Base-by-base conservation (phyloP, 768 basidiomycete genomes). In the Xerocomellus chrysenteron region DNA sequence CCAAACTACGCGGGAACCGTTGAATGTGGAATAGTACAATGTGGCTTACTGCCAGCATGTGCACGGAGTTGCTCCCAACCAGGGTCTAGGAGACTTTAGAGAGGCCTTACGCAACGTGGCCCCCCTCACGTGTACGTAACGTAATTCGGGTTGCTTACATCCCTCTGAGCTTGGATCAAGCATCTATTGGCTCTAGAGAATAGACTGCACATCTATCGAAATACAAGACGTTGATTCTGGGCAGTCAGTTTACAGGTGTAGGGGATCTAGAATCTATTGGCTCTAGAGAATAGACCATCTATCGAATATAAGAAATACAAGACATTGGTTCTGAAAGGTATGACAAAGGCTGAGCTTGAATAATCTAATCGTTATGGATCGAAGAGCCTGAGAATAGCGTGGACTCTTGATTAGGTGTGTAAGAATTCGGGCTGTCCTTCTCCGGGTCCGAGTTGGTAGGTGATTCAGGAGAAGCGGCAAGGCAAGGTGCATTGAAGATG, bases 401-500 rank as follows among this genome's bases (percentile, higher is more conserved):
- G 8, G 42, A 33, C 16, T n/a, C 52, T 7, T 47, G 37, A 11
- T 4, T 28, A 35, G 33, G 37, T 16, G 28, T 37, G 37, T 48
- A 62, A 12, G 48, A 16, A 19, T n/a, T 24, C 5, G 42, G 14
- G 11, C 16, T 19, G 14, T 32, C 56, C 5, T 30, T 48, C 42
- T 69, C 67, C 19, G 26, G 16, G 21, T 68, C 61, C 6, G 33
- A 40, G 8, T 50, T 44, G 6, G 26, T 7, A 37, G 43, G 39
- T 17, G 47, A 7, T 1, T 54, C 48, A 21, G 56, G 60, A 2
- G 52, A 56, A 50, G 65, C 67, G 14, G 70, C 67, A 28, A 77
- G 68, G 52, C 74, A 80, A 9, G 80, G 80, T 11, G 79, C 78
- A 44, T 69, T 68, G 63, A 83, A 83, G 56, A 81, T 74, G 32